A percentile compares a stretch with the other conserved stretches of the same genome.
Evolutionary conservation across 1,284 basidiomycete species (phyloP).

Genomic region (Amylostereum chailletii): DNA sequence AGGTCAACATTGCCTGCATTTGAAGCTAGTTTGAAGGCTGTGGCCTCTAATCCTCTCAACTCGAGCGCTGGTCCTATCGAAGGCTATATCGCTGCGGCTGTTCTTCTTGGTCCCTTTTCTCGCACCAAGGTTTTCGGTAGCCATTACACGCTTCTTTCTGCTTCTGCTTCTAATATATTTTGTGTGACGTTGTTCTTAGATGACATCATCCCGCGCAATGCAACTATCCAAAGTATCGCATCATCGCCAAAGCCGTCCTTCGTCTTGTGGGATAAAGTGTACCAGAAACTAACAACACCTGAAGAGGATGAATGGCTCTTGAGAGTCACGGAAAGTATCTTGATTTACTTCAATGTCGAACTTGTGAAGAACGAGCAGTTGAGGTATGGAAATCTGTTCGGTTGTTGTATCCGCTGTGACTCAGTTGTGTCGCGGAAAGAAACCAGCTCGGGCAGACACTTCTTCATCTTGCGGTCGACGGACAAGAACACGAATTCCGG

Average conservation of each 20-base stretch:
- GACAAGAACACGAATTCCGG: constrained; percentile 44
- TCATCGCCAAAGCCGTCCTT: constrained; percentile 71
- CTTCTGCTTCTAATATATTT: constrained; percentile 8
- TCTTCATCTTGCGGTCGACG: constrained; percentile 59
- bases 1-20: constrained; percentile 50
- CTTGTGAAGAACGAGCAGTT: constrained; percentile 47
- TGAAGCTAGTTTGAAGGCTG: constrained; percentile 63
- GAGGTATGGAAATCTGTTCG: constrained; percentile 33
- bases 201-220: constrained; percentile 28
- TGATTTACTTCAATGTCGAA: constrained; percentile 43
- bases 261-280: constrained; percentile 80
- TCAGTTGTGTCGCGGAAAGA: constrained; percentile 24
- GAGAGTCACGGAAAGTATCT: constrained; percentile 49
- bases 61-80: constrained; percentile 64
- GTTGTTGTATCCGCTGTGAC: constrained; percentile 7
- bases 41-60: constrained; percentile 48
- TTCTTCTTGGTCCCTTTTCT: constrained; percentile 56
- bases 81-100: constrained; percentile 71
- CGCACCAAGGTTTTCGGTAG: constrained; percentile 44
- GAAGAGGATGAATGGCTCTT: constrained; percentile 78
- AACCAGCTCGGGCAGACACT: constrained; percentile 56
- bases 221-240: constrained; percentile 32
- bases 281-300: constrained; percentile 56
- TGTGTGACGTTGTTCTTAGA: constrained; percentile 19
- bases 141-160: constrained; percentile 14